Evolutionary conservation across 805 yeast genomes (phyloP).

Genomic region (Myxozyma neglecta): DNA sequence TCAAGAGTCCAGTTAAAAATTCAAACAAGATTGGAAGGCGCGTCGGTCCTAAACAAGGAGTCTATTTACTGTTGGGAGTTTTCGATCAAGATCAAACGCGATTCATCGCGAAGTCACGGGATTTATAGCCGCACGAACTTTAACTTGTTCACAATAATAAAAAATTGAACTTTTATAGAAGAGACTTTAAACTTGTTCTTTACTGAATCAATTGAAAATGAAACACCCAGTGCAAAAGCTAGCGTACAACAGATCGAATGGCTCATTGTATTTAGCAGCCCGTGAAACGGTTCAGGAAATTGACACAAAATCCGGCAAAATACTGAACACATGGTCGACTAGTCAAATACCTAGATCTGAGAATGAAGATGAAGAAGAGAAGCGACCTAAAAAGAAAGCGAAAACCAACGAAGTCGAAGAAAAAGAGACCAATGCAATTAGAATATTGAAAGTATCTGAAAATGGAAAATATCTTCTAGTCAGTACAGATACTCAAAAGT

Average conservation of each 20-base stretch:
- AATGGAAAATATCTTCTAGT: slow-evolving; percentile 59
- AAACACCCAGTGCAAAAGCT: slow-evolving; percentile 30
- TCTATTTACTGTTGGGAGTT: background rate
- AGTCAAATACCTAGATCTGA: background rate
- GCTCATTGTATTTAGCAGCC: slow-evolving; percentile 11
- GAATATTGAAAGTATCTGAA: slow-evolving; percentile 57
- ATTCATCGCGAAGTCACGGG: slow-evolving; percentile 11
- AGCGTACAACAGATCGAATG: slow-evolving; percentile 5
- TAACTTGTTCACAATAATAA: background rate
- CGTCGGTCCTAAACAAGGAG: background rate
- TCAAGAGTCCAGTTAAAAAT: too few species aligned
- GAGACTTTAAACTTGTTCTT: background rate
- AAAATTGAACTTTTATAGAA: background rate
- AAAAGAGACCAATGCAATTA: slow-evolving; percentile 60
- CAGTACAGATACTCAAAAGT: slow-evolving; percentile 81
- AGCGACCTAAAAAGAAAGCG: slow-evolving; percentile 22
- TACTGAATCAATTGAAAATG: slow-evolving; percentile 9
- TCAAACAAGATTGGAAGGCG: background rate
- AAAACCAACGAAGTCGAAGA: background rate
- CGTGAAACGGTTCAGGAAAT: slow-evolving; percentile 19
- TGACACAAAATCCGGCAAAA: slow-evolving; percentile 15
- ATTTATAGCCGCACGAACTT: slow-evolving; percentile 4
- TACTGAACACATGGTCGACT: slow-evolving; percentile 2
- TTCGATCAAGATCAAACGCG: slow-evolving; percentile 2
- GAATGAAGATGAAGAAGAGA: slow-evolving; percentile 1